Percentiles rank a stretch among this genome's conserved stretches.
Conservation (phyloP, 139 green algal genomes). For the Trebouxia sp. region DNA sequence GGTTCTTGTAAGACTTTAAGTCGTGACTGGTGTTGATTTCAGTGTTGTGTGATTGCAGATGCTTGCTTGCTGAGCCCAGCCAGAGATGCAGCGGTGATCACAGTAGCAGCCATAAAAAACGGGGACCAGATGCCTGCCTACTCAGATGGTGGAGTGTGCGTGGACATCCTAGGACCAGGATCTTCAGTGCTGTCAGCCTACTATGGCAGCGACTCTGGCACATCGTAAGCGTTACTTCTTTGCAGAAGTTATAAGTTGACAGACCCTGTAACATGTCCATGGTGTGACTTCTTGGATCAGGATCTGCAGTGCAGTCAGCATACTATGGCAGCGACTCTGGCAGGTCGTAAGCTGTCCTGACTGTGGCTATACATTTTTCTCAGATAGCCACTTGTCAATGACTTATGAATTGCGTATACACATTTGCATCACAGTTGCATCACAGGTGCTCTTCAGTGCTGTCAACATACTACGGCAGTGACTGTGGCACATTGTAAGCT, state of each 20-base stretch:
- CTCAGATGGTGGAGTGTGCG: constrained; percentile 68
- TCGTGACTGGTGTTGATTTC: too few relatives aligned
- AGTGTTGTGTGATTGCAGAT: constrained; percentile 48
- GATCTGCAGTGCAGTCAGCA: constrained; percentile 44
- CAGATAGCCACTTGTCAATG: too few relatives aligned
- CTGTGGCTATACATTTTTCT: too few relatives aligned
- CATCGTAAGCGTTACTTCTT: background rate
- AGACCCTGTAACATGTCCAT: too few relatives aligned
- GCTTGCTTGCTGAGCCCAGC: constrained; percentile 61
- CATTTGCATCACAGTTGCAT: too few relatives aligned
- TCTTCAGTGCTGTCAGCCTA: constrained; percentile 40
- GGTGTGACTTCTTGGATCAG: constrained; percentile 70
- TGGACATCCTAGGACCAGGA: constrained; percentile 71
- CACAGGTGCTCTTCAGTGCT: constrained; percentile 51
- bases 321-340: constrained; percentile 35
- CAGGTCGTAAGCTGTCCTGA: background rate
- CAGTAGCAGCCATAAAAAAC: constrained; percentile 50
- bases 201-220: constrained; percentile 36
- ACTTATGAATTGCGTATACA: too few relatives aligned
- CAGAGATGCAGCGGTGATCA: constrained; percentile 42
- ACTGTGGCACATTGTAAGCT: too few relatives aligned
- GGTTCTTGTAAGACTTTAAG: too few relatives aligned
- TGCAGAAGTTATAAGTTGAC: too few relatives aligned
- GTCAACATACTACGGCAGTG: constrained; percentile 33
- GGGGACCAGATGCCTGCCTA: constrained; percentile 53